Base-by-base conservation (phyloP, 495 filamentous ascomycete genomes). In the Talaromyces liani region DNA sequence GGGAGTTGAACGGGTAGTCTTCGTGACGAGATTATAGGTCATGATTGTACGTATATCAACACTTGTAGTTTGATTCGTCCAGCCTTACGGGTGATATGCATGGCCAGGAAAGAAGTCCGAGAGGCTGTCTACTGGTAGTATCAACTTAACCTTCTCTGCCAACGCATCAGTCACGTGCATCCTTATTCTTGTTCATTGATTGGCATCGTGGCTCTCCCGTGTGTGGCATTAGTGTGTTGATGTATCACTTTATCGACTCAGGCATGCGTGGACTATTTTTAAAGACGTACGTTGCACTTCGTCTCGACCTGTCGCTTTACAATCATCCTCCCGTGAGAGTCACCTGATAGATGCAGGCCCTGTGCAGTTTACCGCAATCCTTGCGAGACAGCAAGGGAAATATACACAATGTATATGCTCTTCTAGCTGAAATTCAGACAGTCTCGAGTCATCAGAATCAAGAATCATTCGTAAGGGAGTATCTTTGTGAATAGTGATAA, bases 111-210 rank as follows among this genome's bases (percentile, higher is more conserved):
- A 45, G 39, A 45, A 16, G 39, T 12, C 33, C 33, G 33, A 36
- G 8, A 36, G 33, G 33, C 33, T 31, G 29, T 0, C 29, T 4
- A 29, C 29, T 4, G 2, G 1, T 1, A 33, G 31, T 33, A n/a
- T 47, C 41, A 20, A 20, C n/a, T 49, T 49, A 20, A 49, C n/a
- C 36, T 41, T 36, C 33, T 12, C 45, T 20, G 51, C 51, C 51
- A 55, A 55, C 51, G 10, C 51, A 55, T 55, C 51, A 24, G 51
- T 55, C 51, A 55, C 51, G 51, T 55, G 51, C 45, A 49, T 29
- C 22, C 29, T 24, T 55, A 16, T 12, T 12, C 24, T 55, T 25
- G 22, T 53, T 3, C 6, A 16, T 55, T 55, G 51, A 55, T 55
- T 49, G 45, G 45, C 45, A 49, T 41, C 36, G 36, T 36, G 33